Evolutionary conservation across 768 basidiomycete genomes (phyloP).

Genomic region (Lactifluus piperatus): DNA sequence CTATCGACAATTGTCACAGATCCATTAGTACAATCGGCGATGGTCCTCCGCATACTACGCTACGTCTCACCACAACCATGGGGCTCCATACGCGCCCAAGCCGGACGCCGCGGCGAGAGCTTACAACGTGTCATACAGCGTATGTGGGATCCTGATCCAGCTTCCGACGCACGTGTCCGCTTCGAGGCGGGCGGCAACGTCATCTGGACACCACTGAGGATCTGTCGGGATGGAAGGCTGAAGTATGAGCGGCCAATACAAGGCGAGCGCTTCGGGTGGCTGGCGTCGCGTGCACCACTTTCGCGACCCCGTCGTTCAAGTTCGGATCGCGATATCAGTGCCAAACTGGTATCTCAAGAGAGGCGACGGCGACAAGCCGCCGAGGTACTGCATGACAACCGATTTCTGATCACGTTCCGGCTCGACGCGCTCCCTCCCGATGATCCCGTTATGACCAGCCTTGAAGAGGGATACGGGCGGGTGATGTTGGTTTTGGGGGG

Average conservation of each 20-base stretch:
- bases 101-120: constrained; percentile 39
- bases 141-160: constrained; percentile 36
- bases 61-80: constrained; percentile 68
- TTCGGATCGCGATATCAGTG: constrained; percentile 35
- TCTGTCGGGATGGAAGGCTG: constrained; percentile 5
- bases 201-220: constrained; percentile 14
- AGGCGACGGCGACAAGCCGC: constrained; percentile 25
- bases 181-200: constrained; percentile 17
- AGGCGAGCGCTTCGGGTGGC: constrained; percentile 42
- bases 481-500: constrained; percentile 33
- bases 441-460: constrained; percentile 27
- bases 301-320: constrained; percentile 21
- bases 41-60: constrained; percentile 44
- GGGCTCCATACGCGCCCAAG: constrained; percentile 62
- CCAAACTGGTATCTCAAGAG: neutral
- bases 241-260: neutral
- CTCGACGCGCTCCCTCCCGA: constrained; percentile 34
- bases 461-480: constrained; percentile 16
- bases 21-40: constrained; percentile 19
- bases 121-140: constrained; percentile 39
- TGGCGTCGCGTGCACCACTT: constrained; percentile 52
- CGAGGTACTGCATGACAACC: constrained; percentile 52
- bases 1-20: constrained; percentile 16
- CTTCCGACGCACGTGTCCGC: constrained; percentile 22
- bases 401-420: constrained; percentile 48